A percentile compares a stretch with the other conserved stretches of the same genome.
Conservation (phyloP, 179 eudicot species). For the Pouteria campechiana region DNA sequence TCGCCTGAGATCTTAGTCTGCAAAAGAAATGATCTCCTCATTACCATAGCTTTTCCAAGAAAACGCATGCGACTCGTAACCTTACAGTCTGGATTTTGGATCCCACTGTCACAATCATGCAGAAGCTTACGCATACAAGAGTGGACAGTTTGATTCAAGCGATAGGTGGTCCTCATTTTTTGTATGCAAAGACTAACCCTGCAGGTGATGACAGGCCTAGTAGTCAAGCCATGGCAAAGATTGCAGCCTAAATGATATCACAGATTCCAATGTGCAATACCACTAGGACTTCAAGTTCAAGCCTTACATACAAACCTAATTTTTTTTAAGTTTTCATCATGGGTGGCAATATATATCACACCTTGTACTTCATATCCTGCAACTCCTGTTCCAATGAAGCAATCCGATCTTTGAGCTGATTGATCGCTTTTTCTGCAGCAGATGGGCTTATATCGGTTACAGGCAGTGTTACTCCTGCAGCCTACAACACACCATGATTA, state of each 20-base stretch:
- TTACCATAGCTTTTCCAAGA: not conserved
- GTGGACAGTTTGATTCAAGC: no score
- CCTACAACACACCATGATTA: constrained; percentile 33
- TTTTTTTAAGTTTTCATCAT: no score
- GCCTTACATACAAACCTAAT: no score
- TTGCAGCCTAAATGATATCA: not conserved
- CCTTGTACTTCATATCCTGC: constrained; percentile 50
- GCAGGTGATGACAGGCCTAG: not conserved
- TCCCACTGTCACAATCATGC: no score
- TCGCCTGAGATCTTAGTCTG: constrained; percentile 45
- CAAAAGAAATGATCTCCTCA: not conserved
- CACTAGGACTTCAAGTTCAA: no score
- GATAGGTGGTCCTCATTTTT: no score
- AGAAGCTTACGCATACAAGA: no score
- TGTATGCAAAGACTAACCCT: not conserved
- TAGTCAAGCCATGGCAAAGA: not conserved
- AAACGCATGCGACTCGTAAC: no score
- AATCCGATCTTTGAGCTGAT: constrained; percentile 28
- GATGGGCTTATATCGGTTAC: constrained; percentile 29
- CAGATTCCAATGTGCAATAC: no score
- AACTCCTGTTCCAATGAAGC: constrained; percentile 53
- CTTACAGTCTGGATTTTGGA: not conserved
- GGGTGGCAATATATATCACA: no score
- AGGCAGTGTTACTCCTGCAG: constrained; percentile 46
- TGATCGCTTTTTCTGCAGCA: constrained; percentile 62